A percentile compares a stretch with the other conserved stretches of the same genome.
Evolutionary conservation across 2,329 filamentous ascomycete species (phyloP).

Genomic region (Cadophora sp.): DNA sequence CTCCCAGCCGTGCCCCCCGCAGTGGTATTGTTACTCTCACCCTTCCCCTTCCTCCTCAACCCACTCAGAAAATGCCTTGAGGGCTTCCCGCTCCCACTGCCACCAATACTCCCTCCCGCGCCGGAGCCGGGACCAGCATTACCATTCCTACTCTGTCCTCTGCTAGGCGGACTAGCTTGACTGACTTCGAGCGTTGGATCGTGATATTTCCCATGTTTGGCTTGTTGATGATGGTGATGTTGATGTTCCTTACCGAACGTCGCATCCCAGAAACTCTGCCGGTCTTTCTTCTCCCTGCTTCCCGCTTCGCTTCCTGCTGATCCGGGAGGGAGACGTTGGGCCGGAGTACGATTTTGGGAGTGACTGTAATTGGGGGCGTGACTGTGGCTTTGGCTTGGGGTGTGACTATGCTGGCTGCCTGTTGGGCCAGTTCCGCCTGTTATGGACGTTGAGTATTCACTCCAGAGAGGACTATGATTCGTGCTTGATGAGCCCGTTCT

Average conservation of each 20-base stretch:
- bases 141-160: conserved; percentile 39
- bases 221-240: conserved; percentile 21
- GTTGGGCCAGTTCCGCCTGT: conserved; percentile 11
- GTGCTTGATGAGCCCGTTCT: conserved; percentile 13
- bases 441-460: conserved; percentile 26
- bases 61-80: conserved; percentile 42
- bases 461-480: conserved; percentile 33
- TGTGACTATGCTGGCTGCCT: not conserved
- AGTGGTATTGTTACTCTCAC: not conserved
- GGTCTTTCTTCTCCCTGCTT: conserved; percentile 36
- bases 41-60: conserved; percentile 29
- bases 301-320: conserved; percentile 37
- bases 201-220: conserved; percentile 35
- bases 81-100: conserved; percentile 40
- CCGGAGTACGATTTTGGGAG: not conserved
- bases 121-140: not conserved
- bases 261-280: conserved; percentile 44
- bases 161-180: conserved; percentile 36
- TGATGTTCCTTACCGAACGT: conserved; percentile 40
- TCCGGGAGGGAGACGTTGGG: conserved; percentile 26
- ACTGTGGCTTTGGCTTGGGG: not conserved
- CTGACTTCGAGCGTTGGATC: conserved; percentile 21
- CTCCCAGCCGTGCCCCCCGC: not conserved
- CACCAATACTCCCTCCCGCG: conserved; percentile 19
- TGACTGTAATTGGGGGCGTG: not conserved